Base-by-base conservation (phyloP, 257 asterid genomes). In the Scutellaria baicalensis region DNA sequence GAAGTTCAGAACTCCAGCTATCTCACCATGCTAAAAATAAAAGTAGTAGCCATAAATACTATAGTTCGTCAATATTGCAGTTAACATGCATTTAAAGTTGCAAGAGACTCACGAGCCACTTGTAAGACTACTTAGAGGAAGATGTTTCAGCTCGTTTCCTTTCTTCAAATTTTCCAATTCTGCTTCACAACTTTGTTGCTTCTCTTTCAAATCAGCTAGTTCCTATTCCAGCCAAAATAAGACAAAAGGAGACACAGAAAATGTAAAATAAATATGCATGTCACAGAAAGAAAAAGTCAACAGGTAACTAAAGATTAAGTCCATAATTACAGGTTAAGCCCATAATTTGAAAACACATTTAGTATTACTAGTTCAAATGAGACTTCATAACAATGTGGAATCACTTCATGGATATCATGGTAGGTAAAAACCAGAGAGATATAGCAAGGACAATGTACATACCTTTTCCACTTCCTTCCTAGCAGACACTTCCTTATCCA, bases 381-480 rank as follows among this genome's bases (percentile, higher is more conserved):
- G n/a, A n/a, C n/a, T n/a, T n/a, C n/a, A n/a, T n/a, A n/a, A n/a
- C n/a, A n/a, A n/a, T n/a, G n/a, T 27, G 33, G 4, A 27, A 27
- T 27, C 33, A 5, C 33, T 27, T 27, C 33, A 27, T 27, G 33
- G 33, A 27, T 27, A 27, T 27, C 33, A 27, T 27, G 33, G 2
- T 27, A 27, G 33, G 33, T 27, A 4, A 27, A 27, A 5, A 27
- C 33, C 23, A 14, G 50, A 69, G 16, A 65, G 62, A 68, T 20
- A 51, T 64, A 51, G 62, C 66, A 40, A 54, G 18, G 43, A 50
- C 11, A 71, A 5, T 40, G 3, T 20, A 35, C 69, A 44, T 77
- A 89, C 99, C 97, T 85, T 88, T 81, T 82, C 96, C 57, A 66
- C 57, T 67, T 79, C 86, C 80, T 81, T 89, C 80, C 86, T 86